Base-by-base conservation (phyloP, 2,329 filamentous ascomycete species). In the Lasiodiplodia gonubiensis region DNA sequence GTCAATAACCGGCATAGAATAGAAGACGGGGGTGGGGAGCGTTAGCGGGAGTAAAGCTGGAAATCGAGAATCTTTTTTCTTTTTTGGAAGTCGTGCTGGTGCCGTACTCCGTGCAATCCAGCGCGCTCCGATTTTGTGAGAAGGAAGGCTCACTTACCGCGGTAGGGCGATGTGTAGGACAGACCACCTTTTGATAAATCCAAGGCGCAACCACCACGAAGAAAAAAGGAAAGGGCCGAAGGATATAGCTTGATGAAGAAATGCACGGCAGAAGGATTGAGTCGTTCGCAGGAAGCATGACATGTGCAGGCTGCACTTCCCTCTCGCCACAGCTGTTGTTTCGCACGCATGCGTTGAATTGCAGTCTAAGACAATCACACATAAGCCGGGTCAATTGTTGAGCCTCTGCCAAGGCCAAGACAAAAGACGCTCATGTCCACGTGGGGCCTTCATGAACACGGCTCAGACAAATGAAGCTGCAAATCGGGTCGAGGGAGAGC, bases 301-400 rank as follows among this genome's bases (percentile, higher is more conserved):
- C 25, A 12, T 18, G 39, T 49, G 10, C 39, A 48, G 23, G 16
- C 21, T 35, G 57, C 35, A 23, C 23, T 25, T 51, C 12, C 42
- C 18, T 33, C 16, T n/a, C 57, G 55, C 55, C 55, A 46, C 55
- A 37, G 25, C 42, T 48, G 59, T 30, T 51, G 59, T 63, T 52
- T 63, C 59, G 46, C 42, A 48, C 46, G 55, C 35, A 37, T 55
- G 54, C 30, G 39, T n/a, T 33, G 39, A 21, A 27, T 49, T n/a
- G 30, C 33, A 51, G 59, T 63, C 59, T 63, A 37, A 51, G 59
- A 63, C 59, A 63, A 18, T 14, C 59, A 21, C 27, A 46, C 25
- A 33, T 61, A 30, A 61, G 16, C 59, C 59, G 59, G 16, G 30
- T 30, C 18, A 63, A 51, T 46, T 46, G 59, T 37, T 51, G 30